Evolutionary conservation across 1,139 yeast genomes (phyloP), one percentile per base, ranked within the genome.

Genomic region (Suhomyces terraborum): DNA sequence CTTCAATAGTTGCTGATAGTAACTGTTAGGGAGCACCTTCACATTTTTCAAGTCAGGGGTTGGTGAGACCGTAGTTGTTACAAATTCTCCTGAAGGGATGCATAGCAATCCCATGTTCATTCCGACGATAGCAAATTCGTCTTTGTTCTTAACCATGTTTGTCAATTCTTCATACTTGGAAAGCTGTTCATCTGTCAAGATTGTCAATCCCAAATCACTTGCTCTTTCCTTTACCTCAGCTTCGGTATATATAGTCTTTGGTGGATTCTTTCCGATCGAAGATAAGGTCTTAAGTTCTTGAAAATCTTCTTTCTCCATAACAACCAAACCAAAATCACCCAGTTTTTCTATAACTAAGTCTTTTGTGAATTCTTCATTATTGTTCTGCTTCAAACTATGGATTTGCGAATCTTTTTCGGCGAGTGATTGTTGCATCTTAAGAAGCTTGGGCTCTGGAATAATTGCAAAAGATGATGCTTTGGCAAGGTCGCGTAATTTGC

Each of bases 11-110:
- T 79, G 80, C 49, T 75, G 75, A 59, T 82, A 84, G 55, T 83
- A 84, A 3, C 80, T 72, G 7, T 75, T 66, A 10, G 91, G 89
- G 27, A 84, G 56, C 6, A 82, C 80, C 41, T 81, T 82, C 26
- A 82, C 82, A 49, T 78, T 77, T 9, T 66, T 63, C n/a, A 71
- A 61, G 46, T 81, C 86, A 2, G 85, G 80, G 7, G 61, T 62
- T 52, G 77, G 72, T 8, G 78, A 74, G 23, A 75, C 73, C 2
- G 82, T 79, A 0, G 87, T 82, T 2, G 86, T 79, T 46, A 84
- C 64, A 51, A 77, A 82, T 3, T 82, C 67, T 13, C 70, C 56
- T 35, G 67, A 69, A 3, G 89, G 86, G 34, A 83, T 69, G 38
- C 79, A 68, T 49, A 84, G 57, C 41, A 73, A 55, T 4, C 82